Percentiles rank a stretch among this genome's conserved stretches.
These are phyloP conservation scores for Cyclostephanos invisitatus DNA, from an alignment of 108 stramenopile genomes.

Conservation along the genomic window DNA sequence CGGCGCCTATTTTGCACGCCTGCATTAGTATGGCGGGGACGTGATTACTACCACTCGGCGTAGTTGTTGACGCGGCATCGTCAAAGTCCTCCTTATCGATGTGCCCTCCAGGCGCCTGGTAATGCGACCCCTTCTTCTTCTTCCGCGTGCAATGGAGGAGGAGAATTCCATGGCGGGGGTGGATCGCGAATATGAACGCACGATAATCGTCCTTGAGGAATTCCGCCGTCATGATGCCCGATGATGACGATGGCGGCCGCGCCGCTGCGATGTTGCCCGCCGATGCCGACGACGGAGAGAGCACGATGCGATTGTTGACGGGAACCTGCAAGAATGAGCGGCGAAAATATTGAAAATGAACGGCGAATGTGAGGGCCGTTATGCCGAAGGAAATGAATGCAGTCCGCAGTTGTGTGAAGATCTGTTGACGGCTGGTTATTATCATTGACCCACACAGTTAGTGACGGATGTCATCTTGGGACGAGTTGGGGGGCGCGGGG, in stretches of 20 bases:
- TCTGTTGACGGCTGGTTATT: background rate
- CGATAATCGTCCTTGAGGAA: slow-evolving; percentile 52
- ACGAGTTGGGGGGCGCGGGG: too few relatives aligned
- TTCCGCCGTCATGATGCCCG: background rate
- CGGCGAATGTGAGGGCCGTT: background rate
- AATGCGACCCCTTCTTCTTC: slow-evolving; percentile 75
- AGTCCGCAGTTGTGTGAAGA: background rate
- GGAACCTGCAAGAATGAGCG: background rate
- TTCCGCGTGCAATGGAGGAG: slow-evolving; percentile 78
- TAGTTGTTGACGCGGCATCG: slow-evolving; percentile 26
- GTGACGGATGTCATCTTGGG: too few relatives aligned
- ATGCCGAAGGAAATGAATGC: background rate
- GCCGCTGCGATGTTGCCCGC: background rate
- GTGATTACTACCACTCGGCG: background rate
- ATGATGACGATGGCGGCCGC: background rate
- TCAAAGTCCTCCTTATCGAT: slow-evolving; percentile 76
- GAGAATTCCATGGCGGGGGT: slow-evolving; percentile 64
- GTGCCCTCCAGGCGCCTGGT: slow-evolving; percentile 83
- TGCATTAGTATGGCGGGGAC: slow-evolving; percentile 34
- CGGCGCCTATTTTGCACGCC: slow-evolving; percentile 71
- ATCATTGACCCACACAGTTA: too few relatives aligned
- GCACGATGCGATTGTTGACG: background rate
- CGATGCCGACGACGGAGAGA: background rate
- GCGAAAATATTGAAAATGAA: slow-evolving; percentile 4
- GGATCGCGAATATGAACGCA: slow-evolving; percentile 69